Evolutionary conservation across 2,329 filamentous ascomycete genomes (phyloP).

Genomic region (Colletotrichum higginsianum): DNA sequence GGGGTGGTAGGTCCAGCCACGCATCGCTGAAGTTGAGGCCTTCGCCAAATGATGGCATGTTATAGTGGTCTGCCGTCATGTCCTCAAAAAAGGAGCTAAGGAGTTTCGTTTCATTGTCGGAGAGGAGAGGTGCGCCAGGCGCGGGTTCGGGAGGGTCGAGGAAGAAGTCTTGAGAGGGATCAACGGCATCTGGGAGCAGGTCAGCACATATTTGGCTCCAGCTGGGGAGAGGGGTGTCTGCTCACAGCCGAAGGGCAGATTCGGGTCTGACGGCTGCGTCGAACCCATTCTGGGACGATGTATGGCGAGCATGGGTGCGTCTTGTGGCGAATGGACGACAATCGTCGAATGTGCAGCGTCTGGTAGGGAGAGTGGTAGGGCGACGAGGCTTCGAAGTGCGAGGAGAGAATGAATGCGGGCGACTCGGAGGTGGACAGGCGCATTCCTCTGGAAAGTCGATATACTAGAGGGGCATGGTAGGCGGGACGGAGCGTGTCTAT

Average conservation of each 20-base stretch:
- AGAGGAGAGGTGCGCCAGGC: conserved; percentile 75
- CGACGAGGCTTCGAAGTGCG: conserved; percentile 9
- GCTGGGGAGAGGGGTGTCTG: conserved; percentile 45
- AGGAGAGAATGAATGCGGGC: conserved; percentile 33
- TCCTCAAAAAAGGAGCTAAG: conserved; percentile 72
- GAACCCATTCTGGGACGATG: conserved; percentile 73
- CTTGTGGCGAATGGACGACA: conserved; percentile 43
- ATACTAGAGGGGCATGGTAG: conserved; percentile 37
- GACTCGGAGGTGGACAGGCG: conserved; percentile 33
- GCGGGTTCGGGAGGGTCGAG: conserved; percentile 73
- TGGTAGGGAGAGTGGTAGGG: conserved; percentile 22
- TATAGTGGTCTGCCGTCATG: conserved; percentile 66
- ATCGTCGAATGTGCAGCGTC: conserved; percentile 31
- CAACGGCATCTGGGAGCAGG: conserved; percentile 59
- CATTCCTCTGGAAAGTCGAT: conserved; percentile 40
- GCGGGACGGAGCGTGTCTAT: conserved; percentile 27
- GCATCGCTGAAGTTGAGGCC: conserved; percentile 64
- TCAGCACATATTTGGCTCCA: conserved; percentile 25
- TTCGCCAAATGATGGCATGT: conserved; percentile 65
- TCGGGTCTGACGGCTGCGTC: conserved; percentile 68
- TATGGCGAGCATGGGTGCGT: conserved; percentile 71
- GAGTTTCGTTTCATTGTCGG: conserved; percentile 72
- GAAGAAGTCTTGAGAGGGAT: conserved; percentile 61
- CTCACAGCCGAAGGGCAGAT: conserved; percentile 79
- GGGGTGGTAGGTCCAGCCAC: conserved; percentile 74